A percentile compares a stretch with the other conserved stretches of the same genome.
Conservation (phyloP, 176 grass and related monocot species). For the Saccharum spontaneum region DNA sequence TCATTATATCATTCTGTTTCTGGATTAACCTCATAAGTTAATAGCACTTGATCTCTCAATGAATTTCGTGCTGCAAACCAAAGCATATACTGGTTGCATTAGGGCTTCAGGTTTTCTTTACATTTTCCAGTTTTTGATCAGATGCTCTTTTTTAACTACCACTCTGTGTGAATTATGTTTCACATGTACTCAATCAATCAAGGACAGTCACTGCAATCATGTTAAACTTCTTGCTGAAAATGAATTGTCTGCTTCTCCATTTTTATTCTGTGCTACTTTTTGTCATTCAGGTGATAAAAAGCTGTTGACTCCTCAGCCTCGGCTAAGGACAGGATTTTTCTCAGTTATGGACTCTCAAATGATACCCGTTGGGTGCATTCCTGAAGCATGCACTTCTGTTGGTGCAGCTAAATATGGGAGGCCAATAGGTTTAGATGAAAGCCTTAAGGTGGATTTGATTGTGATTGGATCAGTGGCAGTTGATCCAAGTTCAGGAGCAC, state of each 20-base stretch:
- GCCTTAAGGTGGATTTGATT: conserved; percentile 78
- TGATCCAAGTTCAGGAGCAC: conserved; percentile 85
- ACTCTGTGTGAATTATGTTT: not conserved
- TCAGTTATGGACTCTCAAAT: conserved; percentile 71
- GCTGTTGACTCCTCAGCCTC: conserved; percentile 89
- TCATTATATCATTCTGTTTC: not conserved
- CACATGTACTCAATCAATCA: not conserved
- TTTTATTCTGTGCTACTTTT: not conserved
- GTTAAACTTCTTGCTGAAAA: not conserved
- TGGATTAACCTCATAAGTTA: not conserved
- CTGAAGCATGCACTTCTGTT: conserved; percentile 93
- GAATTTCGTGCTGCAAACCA: conserved; percentile 8
- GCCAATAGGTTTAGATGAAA: conserved; percentile 77
- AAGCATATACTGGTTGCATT: not conserved
- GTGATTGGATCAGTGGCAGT: conserved; percentile 91
- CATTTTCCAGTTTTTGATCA: conserved; percentile 1
- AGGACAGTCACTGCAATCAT: not conserved
- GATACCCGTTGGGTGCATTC: conserved; percentile 57
- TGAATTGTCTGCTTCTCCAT: not conserved
- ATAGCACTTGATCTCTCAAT: not conserved
- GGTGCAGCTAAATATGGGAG: conserved; percentile 88
- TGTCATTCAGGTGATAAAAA: conserved; percentile 66
- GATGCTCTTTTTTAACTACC: not conserved
- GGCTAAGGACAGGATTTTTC: conserved; percentile 87
- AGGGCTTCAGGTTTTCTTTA: not conserved